A percentile compares a stretch with the other conserved stretches of the same genome.
phyloP scores from a whole-genome alignment of 352 stramenopile species.

The Globisporangium megalacanthum region DNA sequence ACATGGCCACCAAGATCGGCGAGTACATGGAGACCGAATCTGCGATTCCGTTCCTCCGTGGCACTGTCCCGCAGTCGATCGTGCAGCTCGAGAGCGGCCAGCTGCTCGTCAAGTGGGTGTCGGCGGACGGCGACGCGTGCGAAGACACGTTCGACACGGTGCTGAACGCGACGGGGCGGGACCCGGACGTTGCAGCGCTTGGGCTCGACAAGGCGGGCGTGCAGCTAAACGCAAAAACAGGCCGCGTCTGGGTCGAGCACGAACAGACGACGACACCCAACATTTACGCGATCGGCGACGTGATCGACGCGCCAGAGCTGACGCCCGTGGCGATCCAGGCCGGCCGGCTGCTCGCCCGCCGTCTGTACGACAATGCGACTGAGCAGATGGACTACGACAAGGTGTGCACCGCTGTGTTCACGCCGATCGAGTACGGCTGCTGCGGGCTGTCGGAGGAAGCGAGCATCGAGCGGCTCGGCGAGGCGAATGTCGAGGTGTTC shows the following conservation, averaged over 20 bases:
- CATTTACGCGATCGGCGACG: slow-evolving; percentile 97
- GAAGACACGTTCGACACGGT: slow-evolving; percentile 96
- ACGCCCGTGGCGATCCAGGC: slow-evolving; percentile 98
- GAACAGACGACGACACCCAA: slow-evolving; percentile 94
- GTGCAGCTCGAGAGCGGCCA: slow-evolving; percentile 85
- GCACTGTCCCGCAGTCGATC: slow-evolving; percentile 89
- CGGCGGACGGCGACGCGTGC: slow-evolving; percentile 35
- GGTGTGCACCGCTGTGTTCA: slow-evolving; percentile 92
- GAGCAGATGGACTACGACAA: slow-evolving; percentile 93
- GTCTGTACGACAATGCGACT: slow-evolving; percentile 84
- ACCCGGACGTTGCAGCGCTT: slow-evolving; percentile 90
- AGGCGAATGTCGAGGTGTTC: slow-evolving; percentile 94
- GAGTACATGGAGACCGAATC: slow-evolving; percentile 90
- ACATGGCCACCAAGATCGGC: slow-evolving; percentile 93
- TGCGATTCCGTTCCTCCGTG: slow-evolving; percentile 90
- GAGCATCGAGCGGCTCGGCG: slow-evolving; percentile 84
- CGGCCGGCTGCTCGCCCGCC: slow-evolving; percentile 86
- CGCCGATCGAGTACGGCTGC: slow-evolving; percentile 96
- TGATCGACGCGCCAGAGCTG: slow-evolving; percentile 95
- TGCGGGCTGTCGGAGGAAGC: slow-evolving; percentile 96
- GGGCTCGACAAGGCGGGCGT: slow-evolving; percentile 86
- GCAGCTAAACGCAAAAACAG: slow-evolving; percentile 84
- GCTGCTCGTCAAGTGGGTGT: slow-evolving; percentile 82
- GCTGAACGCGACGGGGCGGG: slow-evolving; percentile 91
- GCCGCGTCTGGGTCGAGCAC: slow-evolving; percentile 88